Percentiles rank a stretch among this genome's conserved stretches.
Evolutionary conservation across 2,329 filamentous ascomycete species (phyloP).

Genomic region (Ascochyta rabiei): DNA sequence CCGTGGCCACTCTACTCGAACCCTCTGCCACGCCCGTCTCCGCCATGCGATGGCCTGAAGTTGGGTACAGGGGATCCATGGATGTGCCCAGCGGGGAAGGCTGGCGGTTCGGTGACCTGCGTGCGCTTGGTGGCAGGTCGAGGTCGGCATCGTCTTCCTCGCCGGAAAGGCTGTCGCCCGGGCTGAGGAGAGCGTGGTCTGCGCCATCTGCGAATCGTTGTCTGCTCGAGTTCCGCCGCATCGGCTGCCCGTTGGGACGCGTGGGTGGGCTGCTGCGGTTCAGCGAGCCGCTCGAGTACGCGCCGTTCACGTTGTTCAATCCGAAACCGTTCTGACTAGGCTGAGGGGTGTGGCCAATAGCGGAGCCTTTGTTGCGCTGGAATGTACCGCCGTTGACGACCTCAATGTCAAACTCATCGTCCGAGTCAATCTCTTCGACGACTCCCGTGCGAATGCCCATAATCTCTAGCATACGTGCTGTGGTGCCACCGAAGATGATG

Average conservation of each 20-base stretch:
- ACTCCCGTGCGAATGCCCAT: constrained; percentile 95
- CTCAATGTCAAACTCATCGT: constrained; percentile 98
- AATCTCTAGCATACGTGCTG: constrained; percentile 96
- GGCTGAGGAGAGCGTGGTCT: constrained; percentile 62
- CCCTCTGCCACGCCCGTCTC: constrained; percentile 23
- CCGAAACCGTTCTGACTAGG: constrained; percentile 60
- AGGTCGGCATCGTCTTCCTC: constrained; percentile 62
- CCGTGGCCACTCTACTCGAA: constrained; percentile 61
- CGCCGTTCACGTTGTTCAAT: constrained; percentile 57
- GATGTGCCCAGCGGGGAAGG: constrained; percentile 37
- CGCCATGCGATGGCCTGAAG: constrained; percentile 42
- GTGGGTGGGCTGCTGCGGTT: constrained; percentile 57
- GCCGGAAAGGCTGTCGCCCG: constrained; percentile 55
- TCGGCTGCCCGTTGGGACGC: constrained; percentile 50
- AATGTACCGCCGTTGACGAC: constrained; percentile 70
- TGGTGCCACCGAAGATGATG: constrained; percentile 98
- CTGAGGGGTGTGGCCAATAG: constrained; percentile 77
- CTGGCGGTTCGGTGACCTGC: constrained; percentile 51
- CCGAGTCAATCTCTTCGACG: constrained; percentile 94
- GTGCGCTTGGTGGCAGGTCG: constrained; percentile 64
- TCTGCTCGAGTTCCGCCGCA: constrained; percentile 60
- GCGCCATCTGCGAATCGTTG: constrained; percentile 55
- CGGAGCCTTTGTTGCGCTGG: constrained; percentile 77
- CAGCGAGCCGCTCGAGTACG: constrained; percentile 63
- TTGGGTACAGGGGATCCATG: constrained; percentile 46